A percentile compares a stretch with the other conserved stretches of the same genome.
Evolutionary conservation across 2,329 filamentous ascomycete genomes (phyloP).

Genomic region (Lecanosticta acicola): DNA sequence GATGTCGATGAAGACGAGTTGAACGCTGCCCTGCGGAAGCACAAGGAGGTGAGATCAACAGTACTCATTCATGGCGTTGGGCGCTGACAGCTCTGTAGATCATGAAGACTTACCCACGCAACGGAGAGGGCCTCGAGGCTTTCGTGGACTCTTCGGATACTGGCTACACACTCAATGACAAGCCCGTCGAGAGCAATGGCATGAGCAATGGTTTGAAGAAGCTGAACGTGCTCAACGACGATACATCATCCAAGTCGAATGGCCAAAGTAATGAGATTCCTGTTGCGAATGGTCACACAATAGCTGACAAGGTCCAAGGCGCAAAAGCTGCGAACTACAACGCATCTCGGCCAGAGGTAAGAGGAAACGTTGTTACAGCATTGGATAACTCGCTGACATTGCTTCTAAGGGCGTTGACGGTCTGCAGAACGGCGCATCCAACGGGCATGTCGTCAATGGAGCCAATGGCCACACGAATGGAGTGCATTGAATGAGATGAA

Average conservation of each 20-base stretch:
- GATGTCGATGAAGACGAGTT: constrained; percentile 58
- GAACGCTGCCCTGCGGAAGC: constrained; percentile 53
- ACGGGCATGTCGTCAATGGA: constrained; percentile 20
- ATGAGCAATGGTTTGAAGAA: constrained; percentile 28
- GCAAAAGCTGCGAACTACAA: constrained; percentile 26
- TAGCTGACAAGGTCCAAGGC: constrained; percentile 18
- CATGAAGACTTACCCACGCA: constrained; percentile 57
- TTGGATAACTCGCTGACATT: not conserved
- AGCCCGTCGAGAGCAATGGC: constrained; percentile 33
- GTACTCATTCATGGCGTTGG: too few species aligned
- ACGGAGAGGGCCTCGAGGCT: constrained; percentile 62
- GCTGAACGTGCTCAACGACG: constrained; percentile 33
- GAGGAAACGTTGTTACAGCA: not conserved
- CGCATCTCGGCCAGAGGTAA: constrained; percentile 24
- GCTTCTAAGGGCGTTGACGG: constrained; percentile 26
- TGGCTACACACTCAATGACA: constrained; percentile 50
- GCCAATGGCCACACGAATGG: constrained; percentile 5
- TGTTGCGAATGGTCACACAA: constrained; percentile 13
- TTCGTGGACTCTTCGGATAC: constrained; percentile 66
- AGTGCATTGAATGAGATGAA: constrained; percentile 1
- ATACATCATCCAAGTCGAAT: constrained; percentile 22
- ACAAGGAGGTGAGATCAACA: constrained; percentile 54
- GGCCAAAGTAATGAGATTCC: constrained; percentile 4
- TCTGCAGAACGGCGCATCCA: constrained; percentile 15
- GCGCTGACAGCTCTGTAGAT: too few species aligned